phyloP scores from a whole-genome alignment of 176 grass and related monocot species.

The Oryza officinalis region DNA sequence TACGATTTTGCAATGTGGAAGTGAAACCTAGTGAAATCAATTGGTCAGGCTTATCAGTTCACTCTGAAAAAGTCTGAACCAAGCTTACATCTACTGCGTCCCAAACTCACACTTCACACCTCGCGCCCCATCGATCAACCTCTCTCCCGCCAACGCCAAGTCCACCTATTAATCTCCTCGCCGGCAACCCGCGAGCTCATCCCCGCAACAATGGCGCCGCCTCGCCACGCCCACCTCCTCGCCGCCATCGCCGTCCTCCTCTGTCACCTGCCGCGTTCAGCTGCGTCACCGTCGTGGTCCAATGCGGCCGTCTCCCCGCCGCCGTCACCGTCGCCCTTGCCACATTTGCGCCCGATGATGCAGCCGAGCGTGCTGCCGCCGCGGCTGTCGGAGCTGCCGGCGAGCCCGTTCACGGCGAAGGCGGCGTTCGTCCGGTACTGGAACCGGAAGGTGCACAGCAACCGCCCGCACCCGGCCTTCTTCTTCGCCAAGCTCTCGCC shows the following conservation, averaged over 20 bases:
- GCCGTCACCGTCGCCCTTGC: not conserved
- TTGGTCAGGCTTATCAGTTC: not conserved
- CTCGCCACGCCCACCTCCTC: not conserved
- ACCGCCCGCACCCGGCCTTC: constrained; percentile 56
- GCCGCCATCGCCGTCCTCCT: not conserved
- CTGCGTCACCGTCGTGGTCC: not conserved
- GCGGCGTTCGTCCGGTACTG: constrained; percentile 71
- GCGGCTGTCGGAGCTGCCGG: constrained; percentile 1
- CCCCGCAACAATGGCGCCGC: constrained; percentile 29
- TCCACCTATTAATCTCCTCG: constrained; percentile 28
- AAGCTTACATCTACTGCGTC: not conserved
- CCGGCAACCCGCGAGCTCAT: not conserved
- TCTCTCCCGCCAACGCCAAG: constrained; percentile 11
- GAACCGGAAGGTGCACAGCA: constrained; percentile 59
- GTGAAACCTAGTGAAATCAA: not conserved
- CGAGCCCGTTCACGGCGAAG: constrained; percentile 66
- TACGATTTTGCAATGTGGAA: not conserved
- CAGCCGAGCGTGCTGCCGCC: not conserved
- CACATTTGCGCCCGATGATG: not conserved
- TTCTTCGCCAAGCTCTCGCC: constrained; percentile 66
- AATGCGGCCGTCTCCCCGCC: not conserved
- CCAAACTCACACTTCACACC: not conserved
- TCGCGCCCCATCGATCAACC: constrained; percentile 16
- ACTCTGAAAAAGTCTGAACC: not conserved
- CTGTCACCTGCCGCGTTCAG: not conserved